Percentiles rank a stretch among this genome's conserved stretches.
Evolutionary conservation across 345 rosid species (phyloP).

Genomic region (Eucalyptus cloeziana): DNA sequence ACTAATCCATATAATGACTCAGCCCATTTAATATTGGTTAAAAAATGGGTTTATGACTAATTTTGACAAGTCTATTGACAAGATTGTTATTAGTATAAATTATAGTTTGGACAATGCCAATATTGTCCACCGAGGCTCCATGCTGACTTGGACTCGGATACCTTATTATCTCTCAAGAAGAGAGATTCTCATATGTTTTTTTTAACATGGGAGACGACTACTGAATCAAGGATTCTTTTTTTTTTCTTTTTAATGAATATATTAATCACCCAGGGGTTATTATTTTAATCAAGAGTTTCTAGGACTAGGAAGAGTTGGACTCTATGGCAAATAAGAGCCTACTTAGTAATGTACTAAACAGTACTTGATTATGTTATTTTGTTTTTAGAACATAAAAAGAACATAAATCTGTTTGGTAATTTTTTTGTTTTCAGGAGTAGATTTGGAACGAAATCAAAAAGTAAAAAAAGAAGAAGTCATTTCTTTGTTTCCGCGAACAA

Average conservation of each 20-base stretch:
- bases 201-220: background rate
- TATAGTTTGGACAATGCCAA: background rate
- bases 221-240: background rate
- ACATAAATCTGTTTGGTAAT: accelerated
- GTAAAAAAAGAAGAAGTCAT: too few relatives aligned
- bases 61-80: background rate
- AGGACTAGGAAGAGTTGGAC: background rate
- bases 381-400: accelerated
- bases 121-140: background rate
- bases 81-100: too few relatives aligned
- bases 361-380: accelerated
- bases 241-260: too few relatives aligned
- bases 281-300: background rate
- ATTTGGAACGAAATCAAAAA: accelerated
- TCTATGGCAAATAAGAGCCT: background rate
- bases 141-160: too few relatives aligned
- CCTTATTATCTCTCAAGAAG: background rate
- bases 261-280: background rate
- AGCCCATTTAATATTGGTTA: background rate
- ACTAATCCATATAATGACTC: too few relatives aligned
- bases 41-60: too few relatives aligned
- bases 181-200: background rate
- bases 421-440: too few relatives aligned
- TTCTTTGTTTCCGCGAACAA: accelerated
- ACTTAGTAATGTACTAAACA: too few relatives aligned